Evolutionary conservation across 148 eudicot species (phyloP), one percentile per base, ranked within the genome.

Genomic region (Limonium bicolor): DNA sequence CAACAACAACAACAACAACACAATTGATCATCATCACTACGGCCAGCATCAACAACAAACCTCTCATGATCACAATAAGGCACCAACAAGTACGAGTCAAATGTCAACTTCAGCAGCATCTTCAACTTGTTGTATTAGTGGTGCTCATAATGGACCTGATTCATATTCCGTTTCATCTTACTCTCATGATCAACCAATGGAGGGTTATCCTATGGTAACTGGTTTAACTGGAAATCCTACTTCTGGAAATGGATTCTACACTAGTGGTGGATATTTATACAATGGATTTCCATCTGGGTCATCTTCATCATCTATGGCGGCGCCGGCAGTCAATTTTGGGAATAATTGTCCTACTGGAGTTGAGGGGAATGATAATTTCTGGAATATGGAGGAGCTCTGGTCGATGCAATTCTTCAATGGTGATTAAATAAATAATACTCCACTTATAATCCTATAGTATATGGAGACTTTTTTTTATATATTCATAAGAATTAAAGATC

Each of bases 381-480:
- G 94, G 94, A 46, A 54, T 36, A 66, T 66, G 58, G 86, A 82
- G 56, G 83, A 78, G 59, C 49, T 82, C 39, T 82, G 94, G 94
- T 72, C 94, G 47, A 63, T 78, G 70, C 75, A 82, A 33, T 46
- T 72, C 35, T 76, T 77, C 48, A 69, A 64, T 54, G 66, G 54
- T 12, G 63, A 55, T 11, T 56, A 51, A 45, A 34, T 36, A 26
- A 43, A 24, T n/a, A n/a, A n/a, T n/a, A n/a, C n/a, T n/a, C n/a
- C n/a, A n/a, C n/a, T n/a, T n/a, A n/a, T n/a, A n/a, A n/a, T n/a
- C n/a, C n/a, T n/a, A n/a, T n/a, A n/a, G n/a, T n/a, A n/a, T n/a
- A n/a, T n/a, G n/a, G n/a, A n/a, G n/a, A n/a, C n/a, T n/a, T n/a
- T n/a, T n/a, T n/a, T n/a, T n/a, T n/a, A n/a, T n/a, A n/a, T n/a